Evolutionary conservation across 306 rosid genomes (phyloP), one percentile per base, ranked within the genome.

Genomic region (Geum urbanum): DNA sequence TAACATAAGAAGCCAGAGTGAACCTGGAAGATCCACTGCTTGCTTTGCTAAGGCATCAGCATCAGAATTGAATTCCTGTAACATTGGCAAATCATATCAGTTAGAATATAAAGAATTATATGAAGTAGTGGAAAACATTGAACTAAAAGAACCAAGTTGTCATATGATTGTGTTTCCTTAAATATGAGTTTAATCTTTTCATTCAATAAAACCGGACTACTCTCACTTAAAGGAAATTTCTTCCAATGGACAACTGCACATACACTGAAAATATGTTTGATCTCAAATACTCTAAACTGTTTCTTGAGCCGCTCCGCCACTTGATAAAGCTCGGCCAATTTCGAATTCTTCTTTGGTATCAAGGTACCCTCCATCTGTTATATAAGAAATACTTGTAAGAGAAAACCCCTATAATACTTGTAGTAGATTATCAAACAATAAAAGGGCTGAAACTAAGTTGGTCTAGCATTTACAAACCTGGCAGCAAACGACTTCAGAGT

Each of bases 21-120:
- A 27, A 27, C 96, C 98, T 69, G 11, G 65, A 56, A 90, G 92
- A 81, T 76, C 47, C 76, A 81, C 7, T 48, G 87, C 99, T 50
- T 62, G 63, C 77, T 94, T 94, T 35, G 99, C 97, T 83, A 81
- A 87, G 62, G 67, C 87, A 76, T 91, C 99, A 44, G 99, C 99
- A 24, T 85, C 88, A 0, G 83, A 68, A 82, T 94, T 94, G 69
- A 37, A 82, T 73, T 88, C 92, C 97, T 91, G 76, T 61, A 79
- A 73, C 66, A 72, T 68, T 27, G 76, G 74, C 62, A 52, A 54
- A 59, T 64, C 47, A 63, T 53, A 39, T 59, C 68, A 39, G 35
- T 65, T 16, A 39, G 24, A 63, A 46, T 35, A 54, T 22, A 56
- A 43, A 74, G 5, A 66, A 48, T 46, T 14, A 14, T 40, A 48